Conservation (phyloP, 257 asterid species). For the Jasminum sambac region DNA sequence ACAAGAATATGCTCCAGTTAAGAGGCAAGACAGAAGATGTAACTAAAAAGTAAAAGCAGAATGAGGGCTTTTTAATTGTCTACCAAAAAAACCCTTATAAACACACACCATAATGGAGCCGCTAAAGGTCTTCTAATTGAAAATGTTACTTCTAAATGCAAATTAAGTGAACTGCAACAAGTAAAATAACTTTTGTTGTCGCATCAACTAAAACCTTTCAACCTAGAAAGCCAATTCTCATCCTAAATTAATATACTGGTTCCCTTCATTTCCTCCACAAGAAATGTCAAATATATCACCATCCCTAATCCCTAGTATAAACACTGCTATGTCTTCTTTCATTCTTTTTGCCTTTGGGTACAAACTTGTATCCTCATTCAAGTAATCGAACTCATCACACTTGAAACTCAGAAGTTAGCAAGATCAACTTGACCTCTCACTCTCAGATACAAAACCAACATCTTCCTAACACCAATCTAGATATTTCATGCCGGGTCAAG, state of each 20-base stretch:
- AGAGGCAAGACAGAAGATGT: neutral
- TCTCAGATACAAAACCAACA: constrained; percentile 3
- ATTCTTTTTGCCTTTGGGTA: neutral
- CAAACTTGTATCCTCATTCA: neutral
- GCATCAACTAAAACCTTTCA: neutral
- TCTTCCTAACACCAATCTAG: constrained; percentile 4
- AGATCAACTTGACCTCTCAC: neutral
- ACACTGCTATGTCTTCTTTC: neutral
- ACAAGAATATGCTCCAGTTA: neutral
- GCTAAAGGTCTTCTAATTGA: constrained; percentile 3
- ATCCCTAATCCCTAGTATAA: neutral
- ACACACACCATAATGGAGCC: neutral
- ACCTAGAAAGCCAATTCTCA: constrained; percentile 2
- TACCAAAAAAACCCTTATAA: neutral
- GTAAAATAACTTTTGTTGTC: neutral
- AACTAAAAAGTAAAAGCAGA: constrained; percentile 8
- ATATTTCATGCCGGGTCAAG: neutral
- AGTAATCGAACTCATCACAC: neutral
- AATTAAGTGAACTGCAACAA: neutral
- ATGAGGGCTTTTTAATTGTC: neutral
- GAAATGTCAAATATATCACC: neutral
- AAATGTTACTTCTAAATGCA: neutral
- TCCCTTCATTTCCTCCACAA: neutral
- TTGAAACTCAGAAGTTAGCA: neutral
- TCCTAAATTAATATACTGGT: neutral